Base-by-base conservation (phyloP, 805 yeast species). In the Schizosaccharomyces cryophilus region DNA sequence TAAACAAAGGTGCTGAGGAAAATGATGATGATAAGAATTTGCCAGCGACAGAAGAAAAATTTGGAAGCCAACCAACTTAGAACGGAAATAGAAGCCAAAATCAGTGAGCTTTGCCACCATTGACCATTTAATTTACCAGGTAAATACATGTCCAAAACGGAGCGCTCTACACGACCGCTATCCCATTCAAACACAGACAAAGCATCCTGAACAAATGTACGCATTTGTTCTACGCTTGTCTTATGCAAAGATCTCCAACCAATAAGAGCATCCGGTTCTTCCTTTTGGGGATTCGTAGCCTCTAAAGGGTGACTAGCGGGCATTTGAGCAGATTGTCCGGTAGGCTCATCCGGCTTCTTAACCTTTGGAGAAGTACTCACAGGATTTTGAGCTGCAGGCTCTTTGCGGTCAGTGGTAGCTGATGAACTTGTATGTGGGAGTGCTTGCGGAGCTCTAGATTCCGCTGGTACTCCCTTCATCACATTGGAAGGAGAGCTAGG, bases 71-170 rank as follows among this genome's bases (percentile, higher is more conserved):
- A 65, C 82, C 93, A 89, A 4, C 95, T 85, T 17, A 84, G 69
- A 17, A 85, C 69, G 0, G 85, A 88, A 6, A 84, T 87, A 29
- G 78, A 69, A 38, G 84, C 74, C 62, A 87, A 73, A 42, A 82
- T 76, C 0, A 80, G 95, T n/a, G 83, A 82, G 61, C 83, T 83
- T 70, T 93, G 98, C 69, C 84, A 93, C 99, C 99, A 93, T 69
- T 93, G 97, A 61, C 99, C 99, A 66, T 85, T 51, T 29, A 51
- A 51, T 29, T 51, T 51, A 24, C 31, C 30, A 5, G 56, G 35
- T 24, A 29, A n/a, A 29, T 51, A 51, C 56, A 29, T 51, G 7
- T 51, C 56, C 56, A 51, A 51, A 5, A 51, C 31, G 7, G 56
- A 24, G 19, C 30, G 56, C 15, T 21, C 56, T 11, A 51, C 56